A percentile compares a stretch with the other conserved stretches of the same genome.
Evolutionary conservation across 1,284 basidiomycete genomes (phyloP).

Genomic region (Cutaneotrichosporon arboriforme): DNA sequence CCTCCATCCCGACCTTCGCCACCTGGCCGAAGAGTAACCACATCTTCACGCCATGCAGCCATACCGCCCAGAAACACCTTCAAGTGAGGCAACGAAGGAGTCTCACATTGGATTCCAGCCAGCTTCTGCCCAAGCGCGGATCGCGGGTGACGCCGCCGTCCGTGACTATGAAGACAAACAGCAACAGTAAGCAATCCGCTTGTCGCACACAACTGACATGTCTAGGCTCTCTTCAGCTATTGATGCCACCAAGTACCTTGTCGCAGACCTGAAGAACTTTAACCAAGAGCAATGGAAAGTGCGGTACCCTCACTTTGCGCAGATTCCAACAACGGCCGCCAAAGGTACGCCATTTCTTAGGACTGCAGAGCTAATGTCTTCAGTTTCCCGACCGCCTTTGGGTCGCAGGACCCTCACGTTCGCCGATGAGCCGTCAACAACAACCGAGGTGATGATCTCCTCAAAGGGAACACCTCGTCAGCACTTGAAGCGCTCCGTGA

Average conservation of each 20-base stretch:
- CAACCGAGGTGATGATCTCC: constrained; percentile 61
- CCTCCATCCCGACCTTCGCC: too few relatives aligned
- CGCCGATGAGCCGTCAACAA: constrained; percentile 66
- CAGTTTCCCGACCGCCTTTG: constrained; percentile 48
- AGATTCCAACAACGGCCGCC: constrained; percentile 56
- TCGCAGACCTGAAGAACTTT: constrained; percentile 69
- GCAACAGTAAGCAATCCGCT: constrained; percentile 29
- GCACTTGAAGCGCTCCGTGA: constrained; percentile 48
- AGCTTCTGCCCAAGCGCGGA: constrained; percentile 28
- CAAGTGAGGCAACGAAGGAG: constrained; percentile 43
- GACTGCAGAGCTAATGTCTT: constrained; percentile 33
- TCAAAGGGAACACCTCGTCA: constrained; percentile 51
- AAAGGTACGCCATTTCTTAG: constrained; percentile 78
- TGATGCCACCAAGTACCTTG: constrained; percentile 62
- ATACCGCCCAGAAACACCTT: constrained; percentile 22
- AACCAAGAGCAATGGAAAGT: constrained; percentile 82
- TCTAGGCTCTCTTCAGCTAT: constrained; percentile 68
- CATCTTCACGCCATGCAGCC: constrained; percentile 34
- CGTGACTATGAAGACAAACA: constrained; percentile 47
- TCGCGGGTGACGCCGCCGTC: constrained; percentile 37
- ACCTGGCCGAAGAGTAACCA: background rate
- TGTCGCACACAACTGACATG: background rate
- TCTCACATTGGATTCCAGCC: constrained; percentile 36
- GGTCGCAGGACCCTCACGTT: constrained; percentile 69
- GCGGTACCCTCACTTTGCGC: constrained; percentile 63